Conservation (phyloP, 371 early-diverging fungal species). For the Parasitella parasitica region DNA sequence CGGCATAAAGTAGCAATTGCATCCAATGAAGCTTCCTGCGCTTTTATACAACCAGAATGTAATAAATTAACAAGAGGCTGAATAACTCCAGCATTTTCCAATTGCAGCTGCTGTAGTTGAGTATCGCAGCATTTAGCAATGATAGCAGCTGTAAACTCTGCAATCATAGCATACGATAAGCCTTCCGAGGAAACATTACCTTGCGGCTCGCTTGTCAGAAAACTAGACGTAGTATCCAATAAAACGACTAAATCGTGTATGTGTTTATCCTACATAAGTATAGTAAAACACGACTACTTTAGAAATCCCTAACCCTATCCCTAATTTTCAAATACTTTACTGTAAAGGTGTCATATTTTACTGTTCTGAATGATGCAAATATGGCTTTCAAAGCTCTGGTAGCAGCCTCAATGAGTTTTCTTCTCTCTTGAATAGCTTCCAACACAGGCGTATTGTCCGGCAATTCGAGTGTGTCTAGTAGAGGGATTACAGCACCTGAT, state of each 20-base stretch:
- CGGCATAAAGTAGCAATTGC: conserved; percentile 70
- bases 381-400: conserved; percentile 76
- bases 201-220: conserved; percentile 23
- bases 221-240: conserved; percentile 28
- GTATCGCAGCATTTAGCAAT: conserved; percentile 69
- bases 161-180: conserved; percentile 58
- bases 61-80: conserved; percentile 62
- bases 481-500: conserved; percentile 60
- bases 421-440: conserved; percentile 40
- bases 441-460: conserved; percentile 37
- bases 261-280: conserved; percentile 37
- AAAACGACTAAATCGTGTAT: conserved; percentile 33
- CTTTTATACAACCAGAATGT: conserved; percentile 56
- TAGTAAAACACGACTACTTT: not conserved
- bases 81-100: conserved; percentile 63
- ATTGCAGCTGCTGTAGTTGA: conserved; percentile 56
- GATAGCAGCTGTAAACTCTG: conserved; percentile 69
- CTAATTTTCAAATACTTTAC: conserved; percentile 30
- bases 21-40: conserved; percentile 81
- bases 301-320: not conserved
- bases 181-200: conserved; percentile 38
- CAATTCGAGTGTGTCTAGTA: conserved; percentile 59
- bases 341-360: conserved; percentile 55
- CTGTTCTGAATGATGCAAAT: conserved; percentile 58
- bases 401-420: conserved; percentile 68